phyloP scores from a whole-genome alignment of 768 basidiomycete genomes.

The Lyophyllum decastes region DNA sequence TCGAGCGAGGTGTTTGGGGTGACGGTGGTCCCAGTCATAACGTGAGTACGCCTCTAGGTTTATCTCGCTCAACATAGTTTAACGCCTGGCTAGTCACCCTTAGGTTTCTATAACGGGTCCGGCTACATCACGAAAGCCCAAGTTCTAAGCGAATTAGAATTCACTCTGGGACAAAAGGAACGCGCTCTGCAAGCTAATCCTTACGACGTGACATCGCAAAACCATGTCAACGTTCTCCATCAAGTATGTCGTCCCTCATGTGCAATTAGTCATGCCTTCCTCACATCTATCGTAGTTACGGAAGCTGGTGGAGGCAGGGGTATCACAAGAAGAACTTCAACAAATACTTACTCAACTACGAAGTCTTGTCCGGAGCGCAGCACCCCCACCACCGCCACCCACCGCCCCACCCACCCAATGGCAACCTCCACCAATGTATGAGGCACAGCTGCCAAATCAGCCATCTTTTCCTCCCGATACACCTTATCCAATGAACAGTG shows the following conservation, averaged over 20 bases:
- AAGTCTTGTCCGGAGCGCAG: conserved; percentile 50
- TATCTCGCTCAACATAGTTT: conserved; percentile 5
- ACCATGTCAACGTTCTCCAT: conserved; percentile 76
- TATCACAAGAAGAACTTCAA: conserved; percentile 76
- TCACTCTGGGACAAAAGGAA: conserved; percentile 80
- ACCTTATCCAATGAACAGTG: conserved; percentile 13
- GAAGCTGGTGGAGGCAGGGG: conserved; percentile 74
- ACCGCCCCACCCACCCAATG: conserved; percentile 20
- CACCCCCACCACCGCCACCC: conserved; percentile 31
- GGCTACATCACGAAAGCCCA: conserved; percentile 69
- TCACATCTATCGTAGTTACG: conserved; percentile 48
- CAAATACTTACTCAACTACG: conserved; percentile 77
- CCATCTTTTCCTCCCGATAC: conserved; percentile 12
- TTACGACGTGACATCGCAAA: conserved; percentile 65
- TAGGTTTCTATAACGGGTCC: conserved; percentile 35
- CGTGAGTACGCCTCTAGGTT: conserved; percentile 34
- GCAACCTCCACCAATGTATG: conserved; percentile 18
- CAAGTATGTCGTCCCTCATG: conserved; percentile 55
- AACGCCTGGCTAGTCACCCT: conserved; percentile 24
- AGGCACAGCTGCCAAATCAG: conserved; percentile 18
- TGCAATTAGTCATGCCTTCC: neutral
- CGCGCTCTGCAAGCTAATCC: conserved; percentile 71
- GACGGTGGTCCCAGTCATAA: conserved; percentile 42
- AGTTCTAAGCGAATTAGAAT: conserved; percentile 83
- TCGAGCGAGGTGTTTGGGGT: conserved; percentile 86